Conservation (phyloP, 1,284 basidiomycete species). For the Leccinum pachyderme region DNA sequence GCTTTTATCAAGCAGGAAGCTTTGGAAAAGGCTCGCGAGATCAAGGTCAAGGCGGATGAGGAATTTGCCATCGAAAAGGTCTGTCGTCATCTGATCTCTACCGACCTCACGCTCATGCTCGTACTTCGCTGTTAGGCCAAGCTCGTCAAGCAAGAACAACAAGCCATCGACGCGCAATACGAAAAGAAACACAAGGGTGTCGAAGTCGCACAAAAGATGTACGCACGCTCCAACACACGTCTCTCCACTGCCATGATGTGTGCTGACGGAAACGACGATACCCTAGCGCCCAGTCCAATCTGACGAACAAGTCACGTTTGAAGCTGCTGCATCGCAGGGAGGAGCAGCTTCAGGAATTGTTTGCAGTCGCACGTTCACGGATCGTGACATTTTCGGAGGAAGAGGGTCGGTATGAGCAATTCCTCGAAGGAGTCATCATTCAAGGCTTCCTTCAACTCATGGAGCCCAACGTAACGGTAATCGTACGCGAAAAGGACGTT, state of each 20-base stretch:
- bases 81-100: not conserved
- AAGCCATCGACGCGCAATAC: constrained; percentile 86
- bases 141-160: constrained; percentile 92
- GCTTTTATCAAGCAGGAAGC: constrained; percentile 98
- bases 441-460: constrained; percentile 76
- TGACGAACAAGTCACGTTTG: constrained; percentile 95
- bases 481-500: constrained; percentile 63
- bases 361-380: constrained; percentile 70
- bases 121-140: constrained; percentile 63
- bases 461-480: constrained; percentile 65
- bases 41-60: constrained; percentile 94
- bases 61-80: constrained; percentile 98
- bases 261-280: not conserved
- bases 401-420: constrained; percentile 70
- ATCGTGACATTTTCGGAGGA: constrained; percentile 67
- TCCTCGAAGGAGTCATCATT: constrained; percentile 79
- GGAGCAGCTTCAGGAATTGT: constrained; percentile 89
- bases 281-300: constrained; percentile 86
- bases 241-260: not conserved
- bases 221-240: constrained; percentile 30
- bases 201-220: constrained; percentile 95
- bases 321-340: constrained; percentile 89
- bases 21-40: constrained; percentile 94
- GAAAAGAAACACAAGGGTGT: constrained; percentile 94
- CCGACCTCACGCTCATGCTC: not conserved